These are phyloP conservation scores for Auxenochlorella pyrenoidosa DNA, from an alignment of 139 green algal genomes.

Conservation along the genomic window DNA sequence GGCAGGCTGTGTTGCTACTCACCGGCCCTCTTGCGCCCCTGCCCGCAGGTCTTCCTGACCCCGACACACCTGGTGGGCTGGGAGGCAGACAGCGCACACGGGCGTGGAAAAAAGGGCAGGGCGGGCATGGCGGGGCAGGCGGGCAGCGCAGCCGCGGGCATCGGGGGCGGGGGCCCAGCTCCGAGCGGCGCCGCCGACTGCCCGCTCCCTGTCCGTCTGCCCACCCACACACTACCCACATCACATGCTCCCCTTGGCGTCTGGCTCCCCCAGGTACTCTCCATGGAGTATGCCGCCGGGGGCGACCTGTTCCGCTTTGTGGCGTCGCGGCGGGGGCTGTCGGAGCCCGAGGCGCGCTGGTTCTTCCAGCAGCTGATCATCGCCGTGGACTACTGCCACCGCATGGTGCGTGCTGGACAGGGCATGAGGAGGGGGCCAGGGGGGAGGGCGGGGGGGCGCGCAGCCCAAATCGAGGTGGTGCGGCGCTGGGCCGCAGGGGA, in stretches of 20 bases:
- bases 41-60: slow-evolving; percentile 19
- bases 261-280: slow-evolving; percentile 47
- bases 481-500: background rate
- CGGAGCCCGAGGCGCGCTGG: slow-evolving; percentile 93
- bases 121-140: slow-evolving; percentile 51
- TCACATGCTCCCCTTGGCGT: no score
- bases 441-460: no score
- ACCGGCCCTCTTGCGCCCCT: background rate
- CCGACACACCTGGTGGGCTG: slow-evolving; percentile 51
- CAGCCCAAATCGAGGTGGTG: background rate
- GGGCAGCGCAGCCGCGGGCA: no score
- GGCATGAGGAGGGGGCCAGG: no score
- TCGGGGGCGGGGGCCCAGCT: no score
- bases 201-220: background rate
- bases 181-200: no score
- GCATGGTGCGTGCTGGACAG: slow-evolving; percentile 56
- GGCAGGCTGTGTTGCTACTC: no score
- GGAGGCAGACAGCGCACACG: no score
- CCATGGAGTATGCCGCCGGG: slow-evolving; percentile 85
- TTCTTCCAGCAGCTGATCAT: slow-evolving; percentile 99
- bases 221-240: no score
- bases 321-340: slow-evolving; percentile 80
- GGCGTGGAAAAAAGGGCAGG: background rate
- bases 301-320: slow-evolving; percentile 83
- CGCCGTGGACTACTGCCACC: slow-evolving; percentile 95